Evolutionary conservation across 108 stramenopile genomes (phyloP), one percentile per base, ranked within the genome.

Genomic region (Fistulifera pelliculosa): DNA sequence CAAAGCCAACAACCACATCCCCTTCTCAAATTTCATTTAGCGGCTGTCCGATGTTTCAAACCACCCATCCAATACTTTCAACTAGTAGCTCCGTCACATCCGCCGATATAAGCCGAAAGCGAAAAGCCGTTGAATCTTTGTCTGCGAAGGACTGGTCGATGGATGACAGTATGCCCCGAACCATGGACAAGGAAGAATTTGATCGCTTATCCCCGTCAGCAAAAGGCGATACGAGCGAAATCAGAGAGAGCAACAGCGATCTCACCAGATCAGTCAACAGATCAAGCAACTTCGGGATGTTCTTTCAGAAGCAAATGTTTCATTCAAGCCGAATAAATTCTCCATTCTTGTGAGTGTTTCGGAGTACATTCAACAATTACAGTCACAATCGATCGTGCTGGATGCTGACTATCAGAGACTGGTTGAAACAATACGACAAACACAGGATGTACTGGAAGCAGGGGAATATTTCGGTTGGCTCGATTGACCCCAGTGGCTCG

Each of bases 191-290:
- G 8, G 31, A 35, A 6, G 70, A 77, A 0, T 61, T 73, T 16
- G 69, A 68, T 31, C 74, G 63, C 19, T 77, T 81, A 69, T 57
- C 69, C 0, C 81, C 83, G 4, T 66, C 71, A 26, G 65, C 75
- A 16, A 61, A 50, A 71, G 87, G 27, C 75, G 87, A 7, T 70
- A 84, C 28, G 84, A 89, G 38, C 78, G 87, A 5, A 93, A 93
- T 60, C 49, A 83, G 2, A 68, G 87, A 16, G 92, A 93, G 64
- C 87, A 93, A 58, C 81, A 87, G 59, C 76, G 92, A n/a, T 87
- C 85, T 0, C 76, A 69, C 54, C 68, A 66, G 21, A 93, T 93
- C 27, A 75, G 74, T 31, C 74, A 74, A 31, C 83, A 89, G 49
- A 90, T 93, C 65, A 72, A 82, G 43, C 79, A 87, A 61, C 55